Percentiles rank a stretch among this genome's conserved stretches.
phyloP scores from a whole-genome alignment of 169 alveolate genomes.

The Cytauxzoon felis region DNA sequence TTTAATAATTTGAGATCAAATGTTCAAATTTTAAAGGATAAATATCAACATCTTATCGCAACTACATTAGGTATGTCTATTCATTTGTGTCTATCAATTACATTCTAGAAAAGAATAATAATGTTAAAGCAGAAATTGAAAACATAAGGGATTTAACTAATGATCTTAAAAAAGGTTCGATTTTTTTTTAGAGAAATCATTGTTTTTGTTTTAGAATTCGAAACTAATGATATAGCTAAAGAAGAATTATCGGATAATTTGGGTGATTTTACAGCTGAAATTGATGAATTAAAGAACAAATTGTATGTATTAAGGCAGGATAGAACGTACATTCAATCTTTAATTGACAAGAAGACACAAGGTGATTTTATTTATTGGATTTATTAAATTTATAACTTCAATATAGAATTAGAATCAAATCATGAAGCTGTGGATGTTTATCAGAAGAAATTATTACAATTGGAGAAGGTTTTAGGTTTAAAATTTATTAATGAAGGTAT shows the following conservation, averaged over 20 bases:
- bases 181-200: not conserved
- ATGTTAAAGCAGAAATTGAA: slow-evolving; percentile 4
- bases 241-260: slow-evolving; percentile 2
- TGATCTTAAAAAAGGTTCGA: not conserved
- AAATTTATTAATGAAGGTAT: slow-evolving; percentile 1
- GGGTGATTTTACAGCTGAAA: not conserved
- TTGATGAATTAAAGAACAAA: slow-evolving; percentile 7
- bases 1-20: not conserved
- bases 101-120: slow-evolving; percentile 12
- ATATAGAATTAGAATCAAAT: not conserved
- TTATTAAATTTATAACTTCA: too few relatives aligned
- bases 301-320: slow-evolving; percentile 5
- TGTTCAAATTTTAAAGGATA: not conserved
- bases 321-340: not conserved
- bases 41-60: not conserved
- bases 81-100: not conserved
- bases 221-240: slow-evolving; percentile 12
- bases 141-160: slow-evolving; percentile 1
- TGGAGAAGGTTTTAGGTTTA: not conserved
- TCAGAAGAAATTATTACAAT: not conserved
- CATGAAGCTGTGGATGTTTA: not conserved
- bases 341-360: not conserved
- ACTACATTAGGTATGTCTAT: slow-evolving; percentile 3
- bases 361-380: slow-evolving; percentile 7
- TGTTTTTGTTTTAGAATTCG: slow-evolving; percentile 8